Percentiles rank a stretch among this genome's conserved stretches.
Evolutionary conservation across 2,329 filamentous ascomycete genomes (phyloP).

Genomic region (Grosmannia huntii): DNA sequence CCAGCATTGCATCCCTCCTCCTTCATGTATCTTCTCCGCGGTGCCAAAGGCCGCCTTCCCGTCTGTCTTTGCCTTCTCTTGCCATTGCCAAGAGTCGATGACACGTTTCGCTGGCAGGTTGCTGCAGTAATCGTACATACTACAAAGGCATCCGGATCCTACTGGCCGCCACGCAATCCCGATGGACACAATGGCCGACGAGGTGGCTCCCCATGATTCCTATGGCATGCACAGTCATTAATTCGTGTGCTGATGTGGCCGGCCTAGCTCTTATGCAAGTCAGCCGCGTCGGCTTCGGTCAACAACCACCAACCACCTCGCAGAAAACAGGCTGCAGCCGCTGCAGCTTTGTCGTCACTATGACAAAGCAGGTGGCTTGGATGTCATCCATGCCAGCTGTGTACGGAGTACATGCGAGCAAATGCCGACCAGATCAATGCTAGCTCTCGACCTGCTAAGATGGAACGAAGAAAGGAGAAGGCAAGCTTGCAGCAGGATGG

Average conservation of each 20-base stretch:
- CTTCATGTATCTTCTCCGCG: neutral
- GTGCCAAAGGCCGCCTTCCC: neutral
- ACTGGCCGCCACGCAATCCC: neutral
- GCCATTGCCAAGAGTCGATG: neutral
- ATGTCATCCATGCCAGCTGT: neutral
- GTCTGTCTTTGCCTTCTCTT: neutral
- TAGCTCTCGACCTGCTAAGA: neutral
- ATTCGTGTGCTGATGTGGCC: neutral
- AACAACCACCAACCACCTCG: neutral
- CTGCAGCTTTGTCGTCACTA: neutral
- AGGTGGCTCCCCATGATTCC: neutral
- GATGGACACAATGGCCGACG: neutral
- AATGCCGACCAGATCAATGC: neutral
- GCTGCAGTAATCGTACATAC: neutral
- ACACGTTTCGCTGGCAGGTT: neutral
- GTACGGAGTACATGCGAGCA: neutral
- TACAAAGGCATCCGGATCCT: neutral
- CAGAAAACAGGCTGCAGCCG: neutral
- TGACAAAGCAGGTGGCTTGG: neutral
- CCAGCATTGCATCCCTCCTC: neutral
- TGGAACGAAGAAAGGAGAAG: too few species aligned
- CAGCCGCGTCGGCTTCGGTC: neutral
- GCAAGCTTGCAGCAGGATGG: neutral
- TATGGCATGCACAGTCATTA: neutral
- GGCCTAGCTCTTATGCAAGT: neutral